Percentiles rank a stretch among this genome's conserved stretches.
Evolutionary conservation across 2,329 filamentous ascomycete genomes (phyloP).

Genomic region (Atkinsonella hypoxylon): DNA sequence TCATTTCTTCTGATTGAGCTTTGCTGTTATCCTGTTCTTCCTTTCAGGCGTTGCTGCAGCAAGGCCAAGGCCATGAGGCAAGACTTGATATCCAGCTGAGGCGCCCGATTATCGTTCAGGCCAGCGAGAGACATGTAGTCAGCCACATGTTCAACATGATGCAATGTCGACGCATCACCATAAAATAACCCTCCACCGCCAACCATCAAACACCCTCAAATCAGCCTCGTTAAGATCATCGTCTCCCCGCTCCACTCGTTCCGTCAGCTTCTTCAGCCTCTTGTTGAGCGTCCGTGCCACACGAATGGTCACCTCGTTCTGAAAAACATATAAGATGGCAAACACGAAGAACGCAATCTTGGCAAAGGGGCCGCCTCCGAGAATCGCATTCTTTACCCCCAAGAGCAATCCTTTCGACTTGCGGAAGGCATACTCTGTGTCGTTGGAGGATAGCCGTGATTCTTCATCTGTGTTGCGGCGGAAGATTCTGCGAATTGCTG

Average conservation of each 20-base stretch:
- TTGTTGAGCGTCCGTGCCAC: constrained; percentile 40
- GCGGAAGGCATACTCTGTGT: constrained; percentile 46
- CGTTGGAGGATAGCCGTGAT: constrained; percentile 28
- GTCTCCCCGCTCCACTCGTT: constrained; percentile 35
- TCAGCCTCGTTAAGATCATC: constrained; percentile 35
- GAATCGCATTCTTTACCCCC: constrained; percentile 34
- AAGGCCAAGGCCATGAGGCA: too few species aligned
- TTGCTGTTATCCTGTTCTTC: too few species aligned
- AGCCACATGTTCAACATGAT: too few species aligned
- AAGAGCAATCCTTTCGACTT: constrained; percentile 37
- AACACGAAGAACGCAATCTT: constrained; percentile 43
- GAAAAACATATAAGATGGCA: constrained; percentile 45
- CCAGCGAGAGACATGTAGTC: too few species aligned
- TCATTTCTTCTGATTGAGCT: too few species aligned
- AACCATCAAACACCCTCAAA: constrained; percentile 36
- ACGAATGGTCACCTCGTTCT: constrained; percentile 44
- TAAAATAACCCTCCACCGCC: constrained; percentile 43
- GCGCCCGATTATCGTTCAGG: too few species aligned
- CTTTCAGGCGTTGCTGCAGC: too few species aligned
- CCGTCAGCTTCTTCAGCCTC: constrained; percentile 34
- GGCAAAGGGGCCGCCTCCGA: constrained; percentile 33
- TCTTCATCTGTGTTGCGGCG: constrained; percentile 29
- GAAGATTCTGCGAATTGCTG: constrained; percentile 39
- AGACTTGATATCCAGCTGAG: too few species aligned
- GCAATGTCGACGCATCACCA: constrained; percentile 28